Conservation (phyloP, 2,329 filamentous ascomycete genomes). For the Xylariaceae sp. region DNA sequence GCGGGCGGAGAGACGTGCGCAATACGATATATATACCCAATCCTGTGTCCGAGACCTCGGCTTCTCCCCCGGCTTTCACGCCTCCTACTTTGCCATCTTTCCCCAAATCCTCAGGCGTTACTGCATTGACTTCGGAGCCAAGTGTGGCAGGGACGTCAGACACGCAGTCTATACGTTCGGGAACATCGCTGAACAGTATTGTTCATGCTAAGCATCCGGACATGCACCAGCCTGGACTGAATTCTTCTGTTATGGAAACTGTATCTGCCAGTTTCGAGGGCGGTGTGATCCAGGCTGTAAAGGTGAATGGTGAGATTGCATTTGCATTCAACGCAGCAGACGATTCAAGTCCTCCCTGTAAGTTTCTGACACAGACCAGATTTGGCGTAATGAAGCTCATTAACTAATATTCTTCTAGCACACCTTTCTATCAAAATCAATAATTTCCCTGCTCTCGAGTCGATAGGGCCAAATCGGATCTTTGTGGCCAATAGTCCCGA, state of each 20-base stretch:
- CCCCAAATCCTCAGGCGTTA: slow-evolving; percentile 45
- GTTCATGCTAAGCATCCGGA: slow-evolving; percentile 77
- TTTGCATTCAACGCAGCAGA: slow-evolving; percentile 68
- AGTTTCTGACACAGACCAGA: slow-evolving; percentile 28
- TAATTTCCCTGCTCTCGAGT: slow-evolving; percentile 83
- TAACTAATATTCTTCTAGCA: slow-evolving; percentile 34
- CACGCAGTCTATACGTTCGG: slow-evolving; percentile 86
- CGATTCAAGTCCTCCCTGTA: slow-evolving; percentile 47
- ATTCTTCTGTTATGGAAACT: slow-evolving; percentile 85
- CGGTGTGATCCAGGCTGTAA: slow-evolving; percentile 65
- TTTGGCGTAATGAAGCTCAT: background rate
- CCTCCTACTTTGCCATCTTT: slow-evolving; percentile 36
- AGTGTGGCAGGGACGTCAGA: slow-evolving; percentile 64
- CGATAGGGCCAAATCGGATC: slow-evolving; percentile 88
- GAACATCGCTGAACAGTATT: slow-evolving; percentile 69
- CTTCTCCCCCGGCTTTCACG: slow-evolving; percentile 24
- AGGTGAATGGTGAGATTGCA: slow-evolving; percentile 83
- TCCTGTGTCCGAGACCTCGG: slow-evolving; percentile 27
- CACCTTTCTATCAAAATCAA: slow-evolving; percentile 74
- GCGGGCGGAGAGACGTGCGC: slow-evolving; percentile 84
- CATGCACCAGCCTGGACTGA: slow-evolving; percentile 72
- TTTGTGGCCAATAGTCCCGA: slow-evolving; percentile 71
- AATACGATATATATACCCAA: slow-evolving; percentile 81
- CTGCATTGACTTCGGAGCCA: slow-evolving; percentile 59
- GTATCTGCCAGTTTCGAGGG: slow-evolving; percentile 81